Base-by-base conservation (phyloP, 1,284 basidiomycete genomes). In the Cryptococcus deneoformans region DNA sequence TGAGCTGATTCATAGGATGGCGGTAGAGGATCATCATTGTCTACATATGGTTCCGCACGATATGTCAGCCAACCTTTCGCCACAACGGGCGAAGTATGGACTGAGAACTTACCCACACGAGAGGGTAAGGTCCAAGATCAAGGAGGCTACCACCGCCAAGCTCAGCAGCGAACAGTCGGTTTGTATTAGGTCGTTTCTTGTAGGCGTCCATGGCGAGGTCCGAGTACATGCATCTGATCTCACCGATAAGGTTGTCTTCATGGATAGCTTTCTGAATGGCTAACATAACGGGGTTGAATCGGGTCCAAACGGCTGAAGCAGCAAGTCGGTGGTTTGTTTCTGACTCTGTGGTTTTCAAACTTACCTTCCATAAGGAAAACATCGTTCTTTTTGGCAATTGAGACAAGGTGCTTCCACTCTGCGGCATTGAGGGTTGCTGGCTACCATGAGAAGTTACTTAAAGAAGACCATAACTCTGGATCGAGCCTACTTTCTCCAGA, bases 71-170 rank as follows among this genome's bases (percentile, higher is more conserved):
- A 20, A 20, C 9, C 14, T 35, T 35, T 10, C 24, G 57, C 40
- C 37, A 46, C 53, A 29, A 54, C 16, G 16, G 50, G 46, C 20
- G 20, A 20, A 20, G 20, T 20, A 20, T 20, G 20, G 20, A 20
- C 20, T 20, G 20, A 20, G 24, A 10, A 52, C 67, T 58, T 45
- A 68, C 71, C 68, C 66, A 68, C 11, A 68, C 58, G 48, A 68
- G 38, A 20, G 65, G 60, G 60, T 78, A 80, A 34, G 76, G 76
- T 53, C 80, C 81, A 6, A 82, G 57, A 62, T 82, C 81, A 40
- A 82, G 69, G 8, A 82, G 59, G 0, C 76, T 71, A 6, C 81
- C 80, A 6, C 81, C 81, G 0, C 77, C 80, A 0, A 80, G 65
- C 14, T 78, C 71, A 0, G 78, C 76, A 53, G 75, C 72, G 52